These are phyloP conservation scores for Gastrolobium bilobum DNA, from an alignment of 306 rosid species.

Conservation along the genomic window DNA sequence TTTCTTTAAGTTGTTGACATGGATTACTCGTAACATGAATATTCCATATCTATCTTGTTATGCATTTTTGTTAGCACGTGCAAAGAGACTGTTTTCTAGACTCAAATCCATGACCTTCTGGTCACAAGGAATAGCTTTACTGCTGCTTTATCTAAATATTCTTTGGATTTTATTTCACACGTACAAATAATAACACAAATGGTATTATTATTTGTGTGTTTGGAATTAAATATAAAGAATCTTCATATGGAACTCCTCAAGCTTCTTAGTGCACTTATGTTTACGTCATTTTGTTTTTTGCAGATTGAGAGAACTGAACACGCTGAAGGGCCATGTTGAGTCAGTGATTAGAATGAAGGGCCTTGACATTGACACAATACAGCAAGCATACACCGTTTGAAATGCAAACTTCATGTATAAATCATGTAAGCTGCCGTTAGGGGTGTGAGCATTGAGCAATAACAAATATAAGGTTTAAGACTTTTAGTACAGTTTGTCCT, in stretches of 20 bases:
- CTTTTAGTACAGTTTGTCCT: constrained; percentile 14
- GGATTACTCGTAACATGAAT: neutral
- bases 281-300: constrained; percentile 2
- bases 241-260: neutral
- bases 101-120: no score
- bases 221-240: neutral
- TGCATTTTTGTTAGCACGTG: no score
- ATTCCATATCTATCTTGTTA: no score
- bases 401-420: neutral
- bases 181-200: no score
- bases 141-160: no score
- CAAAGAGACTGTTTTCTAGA: no score
- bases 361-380: constrained; percentile 74
- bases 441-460: constrained; percentile 14
- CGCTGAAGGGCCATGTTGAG: constrained; percentile 84
- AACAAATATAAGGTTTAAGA: neutral
- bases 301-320: constrained; percentile 75
- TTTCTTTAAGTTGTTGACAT: neutral
- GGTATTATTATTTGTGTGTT: neutral
- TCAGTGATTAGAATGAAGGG: constrained; percentile 82
- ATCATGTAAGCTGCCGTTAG: neutral
- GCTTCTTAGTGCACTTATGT: neutral
- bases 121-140: no score
- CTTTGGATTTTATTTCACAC: no score
- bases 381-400: constrained; percentile 73